Conservation (phyloP, 2,329 filamentous ascomycete species). For the Aaosphaeria arxii region DNA sequence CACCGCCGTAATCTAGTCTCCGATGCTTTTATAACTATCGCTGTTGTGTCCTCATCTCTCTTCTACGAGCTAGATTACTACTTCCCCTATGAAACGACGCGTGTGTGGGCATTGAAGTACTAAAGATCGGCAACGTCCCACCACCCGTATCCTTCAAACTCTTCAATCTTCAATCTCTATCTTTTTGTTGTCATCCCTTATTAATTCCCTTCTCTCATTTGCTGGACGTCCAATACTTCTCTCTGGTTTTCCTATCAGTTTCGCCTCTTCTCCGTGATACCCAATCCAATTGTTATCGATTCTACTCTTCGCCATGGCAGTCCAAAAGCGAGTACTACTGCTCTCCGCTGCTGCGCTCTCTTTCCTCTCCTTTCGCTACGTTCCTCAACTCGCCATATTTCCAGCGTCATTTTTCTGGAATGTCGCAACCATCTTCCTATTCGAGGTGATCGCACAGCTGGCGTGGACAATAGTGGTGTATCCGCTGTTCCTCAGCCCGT, state of each 20-base stretch:
- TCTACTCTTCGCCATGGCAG: conserved; percentile 16
- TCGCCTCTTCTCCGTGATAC: not conserved
- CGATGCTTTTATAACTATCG: too few species aligned
- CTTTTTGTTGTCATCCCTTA: not conserved
- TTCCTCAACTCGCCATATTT: conserved; percentile 28
- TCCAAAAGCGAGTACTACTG: conserved; percentile 24
- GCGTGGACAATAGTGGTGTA: conserved; percentile 52
- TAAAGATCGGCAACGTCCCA: not conserved
- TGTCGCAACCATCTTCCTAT: conserved; percentile 38
- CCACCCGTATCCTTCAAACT: not conserved
- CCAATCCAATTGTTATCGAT: not conserved
- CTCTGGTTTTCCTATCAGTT: not conserved
- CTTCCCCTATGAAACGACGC: too few species aligned
- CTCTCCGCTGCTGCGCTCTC: conserved; percentile 21
- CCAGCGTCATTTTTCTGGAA: conserved; percentile 36
- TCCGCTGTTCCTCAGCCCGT: conserved; percentile 56
- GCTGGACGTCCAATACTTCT: not conserved
- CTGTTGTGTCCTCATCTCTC: too few species aligned
- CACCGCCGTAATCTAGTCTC: too few species aligned
- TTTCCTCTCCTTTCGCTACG: conserved; percentile 31
- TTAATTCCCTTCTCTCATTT: not conserved
- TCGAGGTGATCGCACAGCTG: conserved; percentile 33
- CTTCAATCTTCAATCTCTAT: not conserved
- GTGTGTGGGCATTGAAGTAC: too few species aligned
- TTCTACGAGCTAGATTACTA: too few species aligned